A percentile compares a stretch with the other conserved stretches of the same genome.
phyloP scores from a whole-genome alignment of 2,329 filamentous ascomycete species.

The Penicillium brasilianum region DNA sequence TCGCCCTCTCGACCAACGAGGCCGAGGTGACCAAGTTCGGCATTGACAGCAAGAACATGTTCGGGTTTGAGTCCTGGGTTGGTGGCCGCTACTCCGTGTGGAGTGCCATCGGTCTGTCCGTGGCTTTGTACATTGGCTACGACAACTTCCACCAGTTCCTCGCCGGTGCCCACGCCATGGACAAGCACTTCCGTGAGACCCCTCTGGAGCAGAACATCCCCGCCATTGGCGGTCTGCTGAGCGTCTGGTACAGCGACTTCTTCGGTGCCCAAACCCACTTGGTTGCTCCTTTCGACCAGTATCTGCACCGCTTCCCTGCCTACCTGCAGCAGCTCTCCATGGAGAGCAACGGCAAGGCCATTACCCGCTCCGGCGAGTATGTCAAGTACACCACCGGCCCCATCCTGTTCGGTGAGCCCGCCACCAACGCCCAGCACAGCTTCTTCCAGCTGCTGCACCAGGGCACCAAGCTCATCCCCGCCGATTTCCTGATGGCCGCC shows the following conservation, averaged over 20 bases:
- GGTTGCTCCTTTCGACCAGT: conserved; percentile 97
- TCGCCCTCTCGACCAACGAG: conserved; percentile 96
- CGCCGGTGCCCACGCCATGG: conserved; percentile 93
- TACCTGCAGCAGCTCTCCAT: conserved; percentile 99
- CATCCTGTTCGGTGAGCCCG: conserved; percentile 96
- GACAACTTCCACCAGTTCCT: conserved; percentile 99
- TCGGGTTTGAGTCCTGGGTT: conserved; percentile 98
- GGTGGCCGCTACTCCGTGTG: conserved; percentile 98
- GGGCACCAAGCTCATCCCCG: conserved; percentile 97
- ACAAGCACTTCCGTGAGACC: conserved; percentile 93
- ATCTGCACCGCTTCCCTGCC: conserved; percentile 97
- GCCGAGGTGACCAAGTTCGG: conserved; percentile 96
- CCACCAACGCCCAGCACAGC: conserved; percentile 98
- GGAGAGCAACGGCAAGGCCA: conserved; percentile 99
- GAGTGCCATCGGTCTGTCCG: conserved; percentile 96
- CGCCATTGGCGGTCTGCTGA: conserved; percentile 85
- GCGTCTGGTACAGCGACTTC: conserved; percentile 99
- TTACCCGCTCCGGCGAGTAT: conserved; percentile 83
- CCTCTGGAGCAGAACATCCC: conserved; percentile 96
- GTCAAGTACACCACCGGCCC: conserved; percentile 98
- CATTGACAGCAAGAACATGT: conserved; percentile 99
- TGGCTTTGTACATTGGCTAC: conserved; percentile 92
- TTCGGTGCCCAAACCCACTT: conserved; percentile 98
- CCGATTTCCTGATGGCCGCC: conserved; percentile 96
- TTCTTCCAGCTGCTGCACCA: conserved; percentile 99